Evolutionary conservation across 2,329 filamentous ascomycete genomes (phyloP).

Genomic region (Hymenotorrendiella dingleyae): DNA sequence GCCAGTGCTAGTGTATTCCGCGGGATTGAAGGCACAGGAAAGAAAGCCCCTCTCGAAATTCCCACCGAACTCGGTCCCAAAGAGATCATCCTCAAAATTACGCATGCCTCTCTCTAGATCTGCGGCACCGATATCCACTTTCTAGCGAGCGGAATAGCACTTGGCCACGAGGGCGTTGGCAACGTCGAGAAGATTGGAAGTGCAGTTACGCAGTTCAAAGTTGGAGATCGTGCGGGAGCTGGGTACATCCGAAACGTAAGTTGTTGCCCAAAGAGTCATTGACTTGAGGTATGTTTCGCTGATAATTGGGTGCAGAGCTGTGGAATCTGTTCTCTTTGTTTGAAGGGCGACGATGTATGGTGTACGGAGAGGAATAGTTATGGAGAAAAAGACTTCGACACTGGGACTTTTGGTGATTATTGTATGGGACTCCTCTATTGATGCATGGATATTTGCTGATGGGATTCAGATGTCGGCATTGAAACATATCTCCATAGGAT

Average conservation of each 20-base stretch:
- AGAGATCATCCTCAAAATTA: constrained; percentile 51
- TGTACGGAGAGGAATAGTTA: constrained; percentile 37
- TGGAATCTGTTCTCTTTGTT: constrained; percentile 38
- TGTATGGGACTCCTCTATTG: constrained; percentile 17
- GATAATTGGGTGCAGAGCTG: too few species aligned
- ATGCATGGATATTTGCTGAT: neutral
- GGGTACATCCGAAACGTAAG: constrained; percentile 32
- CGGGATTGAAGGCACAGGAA: constrained; percentile 3
- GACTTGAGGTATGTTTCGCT: too few species aligned
- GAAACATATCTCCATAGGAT: constrained; percentile 35
- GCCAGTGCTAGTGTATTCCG: constrained; percentile 2
- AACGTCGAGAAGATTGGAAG: constrained; percentile 22
- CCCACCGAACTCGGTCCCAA: constrained; percentile 6
- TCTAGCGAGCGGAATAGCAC: constrained; percentile 27
- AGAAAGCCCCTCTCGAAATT: neutral
- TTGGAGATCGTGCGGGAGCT: constrained; percentile 34
- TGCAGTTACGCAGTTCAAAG: constrained; percentile 16
- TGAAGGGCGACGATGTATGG: constrained; percentile 37
- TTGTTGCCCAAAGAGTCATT: neutral
- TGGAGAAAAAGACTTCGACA: constrained; percentile 34
- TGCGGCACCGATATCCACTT: constrained; percentile 51
- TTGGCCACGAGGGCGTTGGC: constrained; percentile 14
- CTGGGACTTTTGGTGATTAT: constrained; percentile 43
- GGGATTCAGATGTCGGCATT: constrained; percentile 35
- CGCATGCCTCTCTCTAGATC: constrained; percentile 57